Evolutionary conservation across 495 filamentous ascomycete species (phyloP).

Genomic region (Geopyxis carbonaria): DNA sequence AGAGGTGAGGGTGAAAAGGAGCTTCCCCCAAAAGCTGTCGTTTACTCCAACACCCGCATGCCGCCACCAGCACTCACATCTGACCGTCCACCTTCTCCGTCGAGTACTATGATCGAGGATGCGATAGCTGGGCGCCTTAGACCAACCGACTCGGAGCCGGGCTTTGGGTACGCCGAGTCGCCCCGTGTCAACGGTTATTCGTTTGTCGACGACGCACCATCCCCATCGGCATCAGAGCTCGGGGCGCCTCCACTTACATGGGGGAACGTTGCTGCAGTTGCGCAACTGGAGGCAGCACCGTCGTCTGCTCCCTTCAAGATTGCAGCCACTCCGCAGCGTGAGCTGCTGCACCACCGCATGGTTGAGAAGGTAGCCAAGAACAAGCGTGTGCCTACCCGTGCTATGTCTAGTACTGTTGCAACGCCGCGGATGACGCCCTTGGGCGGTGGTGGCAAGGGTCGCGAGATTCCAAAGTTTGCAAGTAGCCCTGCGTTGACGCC

Average conservation of each 20-base stretch:
- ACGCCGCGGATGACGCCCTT: slow-evolving; percentile 19
- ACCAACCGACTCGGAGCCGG: slow-evolving; percentile 44
- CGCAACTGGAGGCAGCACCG: slow-evolving; percentile 19
- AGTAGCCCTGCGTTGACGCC: slow-evolving; percentile 65
- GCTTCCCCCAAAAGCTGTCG: slow-evolving; percentile 50
- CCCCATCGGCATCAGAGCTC: slow-evolving; percentile 17
- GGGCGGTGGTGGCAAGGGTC: slow-evolving; percentile 34
- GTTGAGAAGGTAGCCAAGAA: slow-evolving; percentile 67
- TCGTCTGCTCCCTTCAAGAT: slow-evolving; percentile 68
- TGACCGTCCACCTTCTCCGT: slow-evolving; percentile 51
- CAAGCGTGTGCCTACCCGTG: slow-evolving; percentile 39
- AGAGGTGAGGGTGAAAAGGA: slow-evolving; percentile 11
- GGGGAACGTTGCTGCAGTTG: slow-evolving; percentile 16
- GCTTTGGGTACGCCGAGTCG: slow-evolving; percentile 50
- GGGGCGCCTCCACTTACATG: slow-evolving; percentile 19
- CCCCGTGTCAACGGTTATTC: slow-evolving; percentile 82
- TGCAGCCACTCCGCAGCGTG: slow-evolving; percentile 54
- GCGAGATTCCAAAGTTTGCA: slow-evolving; percentile 53
- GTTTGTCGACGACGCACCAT: slow-evolving; percentile 74
- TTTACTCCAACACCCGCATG: slow-evolving; percentile 70
- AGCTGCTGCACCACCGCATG: slow-evolving; percentile 75
- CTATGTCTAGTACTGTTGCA: slow-evolving; percentile 27
- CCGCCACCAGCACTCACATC: slow-evolving; percentile 28
- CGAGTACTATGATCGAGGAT: slow-evolving; percentile 66
- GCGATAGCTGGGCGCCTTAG: slow-evolving; percentile 66